A percentile compares a stretch with the other conserved stretches of the same genome.
Conservation (phyloP, 2,329 filamentous ascomycete species). For the Cladobotryum protrusum region DNA sequence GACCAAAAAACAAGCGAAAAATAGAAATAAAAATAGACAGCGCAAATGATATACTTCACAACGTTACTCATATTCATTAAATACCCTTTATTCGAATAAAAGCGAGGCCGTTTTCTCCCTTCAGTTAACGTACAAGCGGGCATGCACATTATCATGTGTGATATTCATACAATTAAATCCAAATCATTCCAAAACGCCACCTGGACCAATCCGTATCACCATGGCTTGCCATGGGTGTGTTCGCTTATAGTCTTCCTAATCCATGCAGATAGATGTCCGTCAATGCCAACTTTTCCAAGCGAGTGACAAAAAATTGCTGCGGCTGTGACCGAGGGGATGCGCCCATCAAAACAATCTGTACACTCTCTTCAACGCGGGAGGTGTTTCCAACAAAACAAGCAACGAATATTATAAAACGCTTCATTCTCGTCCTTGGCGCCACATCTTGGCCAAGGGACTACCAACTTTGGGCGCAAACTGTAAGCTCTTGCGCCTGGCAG, state of each 20-base stretch:
- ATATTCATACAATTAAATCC: neutral
- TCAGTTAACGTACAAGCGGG: neutral
- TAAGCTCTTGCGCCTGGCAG: slow-evolving; percentile 68
- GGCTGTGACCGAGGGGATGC: neutral
- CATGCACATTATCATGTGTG: neutral
- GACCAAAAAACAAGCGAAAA: no score
- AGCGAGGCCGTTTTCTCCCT: neutral
- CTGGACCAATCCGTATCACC: neutral
- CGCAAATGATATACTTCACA: no score
- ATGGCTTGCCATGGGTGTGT: neutral
- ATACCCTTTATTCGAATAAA: neutral
- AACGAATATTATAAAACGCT: neutral
- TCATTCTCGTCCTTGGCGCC: slow-evolving; percentile 23
- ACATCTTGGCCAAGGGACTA: slow-evolving; percentile 60
- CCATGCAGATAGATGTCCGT: neutral
- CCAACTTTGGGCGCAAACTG: slow-evolving; percentile 70
- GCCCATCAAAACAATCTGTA: slow-evolving; percentile 3
- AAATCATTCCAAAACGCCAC: neutral
- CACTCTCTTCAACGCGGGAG: no score
- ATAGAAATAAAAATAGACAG: no score
- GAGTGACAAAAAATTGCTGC: slow-evolving; percentile 5
- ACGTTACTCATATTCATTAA: no score
- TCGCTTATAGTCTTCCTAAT: neutral
- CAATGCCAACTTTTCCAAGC: slow-evolving; percentile 1
- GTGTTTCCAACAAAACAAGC: no score